A percentile compares a stretch with the other conserved stretches of the same genome.
phyloP scores from a whole-genome alignment of 805 yeast species.

The Yamadazyma phyllophila region DNA sequence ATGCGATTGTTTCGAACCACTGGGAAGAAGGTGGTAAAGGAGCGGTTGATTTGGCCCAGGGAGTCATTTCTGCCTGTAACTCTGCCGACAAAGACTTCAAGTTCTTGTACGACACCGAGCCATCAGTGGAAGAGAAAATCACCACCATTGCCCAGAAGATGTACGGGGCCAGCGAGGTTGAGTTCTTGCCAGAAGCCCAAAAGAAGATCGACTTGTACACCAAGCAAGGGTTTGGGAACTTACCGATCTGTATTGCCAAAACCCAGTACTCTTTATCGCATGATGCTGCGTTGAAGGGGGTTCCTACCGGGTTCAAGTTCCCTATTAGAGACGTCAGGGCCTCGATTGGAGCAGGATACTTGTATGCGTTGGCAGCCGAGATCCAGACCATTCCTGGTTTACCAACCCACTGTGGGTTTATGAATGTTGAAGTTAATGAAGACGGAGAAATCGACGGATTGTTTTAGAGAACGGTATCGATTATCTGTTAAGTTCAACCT shows the following conservation, averaged over 20 bases:
- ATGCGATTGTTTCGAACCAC: constrained; percentile 78
- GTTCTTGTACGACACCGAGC: constrained; percentile 60
- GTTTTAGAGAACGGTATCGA: no score
- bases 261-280: constrained; percentile 84
- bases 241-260: constrained; percentile 84
- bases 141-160: constrained; percentile 65
- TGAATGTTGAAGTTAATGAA: constrained; percentile 80
- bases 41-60: constrained; percentile 69
- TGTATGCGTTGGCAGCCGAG: constrained; percentile 82
- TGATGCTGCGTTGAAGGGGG: constrained; percentile 80
- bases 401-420: constrained; percentile 82
- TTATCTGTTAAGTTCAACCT: constrained; percentile 11
- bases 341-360: constrained; percentile 79
- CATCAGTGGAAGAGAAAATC: constrained; percentile 68
- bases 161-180: constrained; percentile 77
- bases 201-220: constrained; percentile 66
- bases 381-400: constrained; percentile 85
- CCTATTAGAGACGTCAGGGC: constrained; percentile 81
- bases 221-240: constrained; percentile 70
- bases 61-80: constrained; percentile 63
- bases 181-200: constrained; percentile 66
- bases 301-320: constrained; percentile 74
- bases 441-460: constrained; percentile 82
- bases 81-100: constrained; percentile 41
- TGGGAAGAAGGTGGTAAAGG: constrained; percentile 88